Evolutionary conservation across 2,329 filamentous ascomycete genomes (phyloP).

Genomic region (Penicillium vulpinum): DNA sequence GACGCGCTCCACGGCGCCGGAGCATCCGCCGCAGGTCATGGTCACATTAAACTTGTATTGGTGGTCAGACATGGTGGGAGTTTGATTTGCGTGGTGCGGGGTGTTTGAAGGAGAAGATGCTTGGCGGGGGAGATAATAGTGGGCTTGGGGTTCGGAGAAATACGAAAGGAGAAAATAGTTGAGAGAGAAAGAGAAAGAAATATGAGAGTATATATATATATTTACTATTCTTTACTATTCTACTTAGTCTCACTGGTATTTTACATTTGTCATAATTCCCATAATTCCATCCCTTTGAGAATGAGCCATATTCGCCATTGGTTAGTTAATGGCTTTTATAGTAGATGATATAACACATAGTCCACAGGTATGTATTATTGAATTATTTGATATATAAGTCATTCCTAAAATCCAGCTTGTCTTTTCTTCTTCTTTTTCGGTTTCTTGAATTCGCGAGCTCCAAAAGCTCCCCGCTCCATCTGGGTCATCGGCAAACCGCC

Average conservation of each 20-base stretch:
- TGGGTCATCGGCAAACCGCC: slow-evolving; percentile 44
- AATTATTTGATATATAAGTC: not conserved
- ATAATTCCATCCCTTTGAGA: slow-evolving; percentile 11
- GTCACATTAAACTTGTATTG: slow-evolving; percentile 92
- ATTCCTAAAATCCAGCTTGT: slow-evolving; percentile 41
- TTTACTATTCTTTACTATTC: not conserved
- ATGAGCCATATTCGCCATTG: slow-evolving; percentile 24
- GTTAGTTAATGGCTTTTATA: not conserved
- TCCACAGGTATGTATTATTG: not conserved
- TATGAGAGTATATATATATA: not conserved
- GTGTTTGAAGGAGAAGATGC: not conserved
- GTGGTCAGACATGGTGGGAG: slow-evolving; percentile 70
- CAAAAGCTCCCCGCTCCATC: slow-evolving; percentile 41
- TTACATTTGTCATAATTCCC: slow-evolving; percentile 11
- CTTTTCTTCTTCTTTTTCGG: slow-evolving; percentile 45
- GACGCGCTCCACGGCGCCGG: slow-evolving; percentile 86
- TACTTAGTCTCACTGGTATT: not conserved
- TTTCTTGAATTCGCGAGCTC: slow-evolving; percentile 34
- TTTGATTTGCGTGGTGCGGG: slow-evolving; percentile 5
- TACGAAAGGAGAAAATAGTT: not conserved
- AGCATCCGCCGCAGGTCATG: slow-evolving; percentile 97
- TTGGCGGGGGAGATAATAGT: not conserved
- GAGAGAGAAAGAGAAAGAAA: not conserved
- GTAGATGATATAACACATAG: not conserved
- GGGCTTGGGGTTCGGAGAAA: not conserved